Evolutionary conservation across 345 rosid genomes (phyloP).

Genomic region (Citrus hindsii): DNA sequence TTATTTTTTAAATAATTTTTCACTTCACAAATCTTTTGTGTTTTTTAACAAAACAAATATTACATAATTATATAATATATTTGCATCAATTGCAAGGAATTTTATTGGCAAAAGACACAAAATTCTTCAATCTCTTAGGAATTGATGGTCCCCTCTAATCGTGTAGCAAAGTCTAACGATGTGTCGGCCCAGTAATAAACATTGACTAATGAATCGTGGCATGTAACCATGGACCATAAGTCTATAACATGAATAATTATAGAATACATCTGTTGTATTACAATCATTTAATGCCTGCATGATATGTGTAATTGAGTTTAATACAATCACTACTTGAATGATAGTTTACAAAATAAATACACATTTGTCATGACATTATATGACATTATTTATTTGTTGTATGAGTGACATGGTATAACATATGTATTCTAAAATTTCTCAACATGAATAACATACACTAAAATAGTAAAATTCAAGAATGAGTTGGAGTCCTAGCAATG

Average conservation of each 20-base stretch:
- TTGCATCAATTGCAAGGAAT: not conserved
- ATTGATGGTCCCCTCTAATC: not conserved
- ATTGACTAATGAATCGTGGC: not conserved
- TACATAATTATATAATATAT: not conserved
- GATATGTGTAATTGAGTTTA: no score
- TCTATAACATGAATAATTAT: not conserved
- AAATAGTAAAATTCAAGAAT: not conserved
- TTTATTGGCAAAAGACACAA: not conserved
- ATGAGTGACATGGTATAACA: no score
- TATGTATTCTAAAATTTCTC: no score
- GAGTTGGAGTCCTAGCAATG: rapidly evolving
- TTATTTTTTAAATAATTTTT: no score
- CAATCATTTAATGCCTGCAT: rapidly evolving
- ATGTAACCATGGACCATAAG: not conserved
- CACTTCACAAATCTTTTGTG: no score
- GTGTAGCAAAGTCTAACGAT: not conserved
- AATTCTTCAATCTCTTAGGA: not conserved
- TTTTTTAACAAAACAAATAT: not conserved
- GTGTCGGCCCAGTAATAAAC: not conserved
- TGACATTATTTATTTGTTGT: no score
- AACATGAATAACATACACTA: no score
- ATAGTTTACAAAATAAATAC: no score
- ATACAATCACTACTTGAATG: no score
- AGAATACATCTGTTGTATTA: no score
- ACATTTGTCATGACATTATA: no score